A percentile compares a stretch with the other conserved stretches of the same genome.
Conservation (phyloP, 139 green algal species). For the Picochlorum sp. region DNA sequence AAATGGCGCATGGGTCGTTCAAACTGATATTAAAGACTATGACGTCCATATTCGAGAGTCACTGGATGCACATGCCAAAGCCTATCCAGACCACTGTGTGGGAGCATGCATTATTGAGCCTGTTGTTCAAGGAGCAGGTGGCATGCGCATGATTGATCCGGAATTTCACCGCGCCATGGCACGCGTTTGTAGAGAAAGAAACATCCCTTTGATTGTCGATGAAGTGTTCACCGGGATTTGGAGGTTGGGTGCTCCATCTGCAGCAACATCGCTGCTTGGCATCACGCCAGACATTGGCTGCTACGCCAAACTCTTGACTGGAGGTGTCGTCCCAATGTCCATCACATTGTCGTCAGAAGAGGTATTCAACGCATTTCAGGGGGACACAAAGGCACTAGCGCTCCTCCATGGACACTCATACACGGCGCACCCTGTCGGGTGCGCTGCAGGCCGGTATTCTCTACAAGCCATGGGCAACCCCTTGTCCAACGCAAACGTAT, state of each 20-base stretch:
- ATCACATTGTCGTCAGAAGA: slow-evolving; percentile 68
- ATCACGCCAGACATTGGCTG: slow-evolving; percentile 83
- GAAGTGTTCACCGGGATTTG: slow-evolving; percentile 92
- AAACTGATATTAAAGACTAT: not conserved
- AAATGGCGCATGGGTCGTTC: slow-evolving; percentile 28
- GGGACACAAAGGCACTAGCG: slow-evolving; percentile 56
- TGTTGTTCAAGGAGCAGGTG: slow-evolving; percentile 81
- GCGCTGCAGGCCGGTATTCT: slow-evolving; percentile 59
- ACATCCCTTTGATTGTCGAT: slow-evolving; percentile 87
- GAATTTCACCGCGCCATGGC: slow-evolving; percentile 74
- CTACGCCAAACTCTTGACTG: slow-evolving; percentile 92
- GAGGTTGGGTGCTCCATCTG: slow-evolving; percentile 59
- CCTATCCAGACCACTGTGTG: slow-evolving; percentile 6
- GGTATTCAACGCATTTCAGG: slow-evolving; percentile 78
- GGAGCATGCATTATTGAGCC: slow-evolving; percentile 77
- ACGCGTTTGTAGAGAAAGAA: slow-evolving; percentile 39
- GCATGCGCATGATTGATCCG: slow-evolving; percentile 91
- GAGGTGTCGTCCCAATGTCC: slow-evolving; percentile 72
- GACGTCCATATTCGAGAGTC: not conserved
- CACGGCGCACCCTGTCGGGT: slow-evolving; percentile 84
- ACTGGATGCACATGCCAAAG: slow-evolving; percentile 8
- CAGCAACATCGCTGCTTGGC: slow-evolving; percentile 54
- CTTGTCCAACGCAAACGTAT: slow-evolving; percentile 42
- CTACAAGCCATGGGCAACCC: slow-evolving; percentile 56
- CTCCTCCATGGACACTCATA: slow-evolving; percentile 98